A percentile compares a stretch with the other conserved stretches of the same genome.
Evolutionary conservation across 2,329 filamentous ascomycete species (phyloP).

Genomic region (Cladosporium sp.): DNA sequence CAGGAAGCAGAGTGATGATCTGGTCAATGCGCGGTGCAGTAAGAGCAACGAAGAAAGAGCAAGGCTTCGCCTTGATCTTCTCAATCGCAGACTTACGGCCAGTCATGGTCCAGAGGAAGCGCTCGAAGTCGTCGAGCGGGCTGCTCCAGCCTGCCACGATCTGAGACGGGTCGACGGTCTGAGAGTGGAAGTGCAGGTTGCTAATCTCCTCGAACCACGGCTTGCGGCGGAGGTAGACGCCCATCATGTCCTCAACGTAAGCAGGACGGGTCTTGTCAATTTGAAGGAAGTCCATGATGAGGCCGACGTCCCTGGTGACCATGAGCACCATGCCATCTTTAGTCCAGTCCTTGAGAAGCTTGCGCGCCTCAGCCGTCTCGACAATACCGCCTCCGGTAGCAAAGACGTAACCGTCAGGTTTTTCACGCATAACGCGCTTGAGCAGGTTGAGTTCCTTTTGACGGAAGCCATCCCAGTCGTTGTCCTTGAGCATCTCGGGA

Average conservation of each 20-base stretch:
- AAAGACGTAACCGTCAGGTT: conserved; percentile 73
- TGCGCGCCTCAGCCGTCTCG: conserved; percentile 74
- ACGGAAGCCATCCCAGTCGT: conserved; percentile 86
- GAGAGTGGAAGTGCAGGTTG: conserved; percentile 89
- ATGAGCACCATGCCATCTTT: conserved; percentile 80
- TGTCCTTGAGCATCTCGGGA: conserved; percentile 73
- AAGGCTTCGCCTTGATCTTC: conserved; percentile 58
- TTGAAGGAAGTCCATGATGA: conserved; percentile 83
- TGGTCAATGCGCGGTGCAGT: conserved; percentile 72
- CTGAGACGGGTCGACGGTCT: conserved; percentile 49
- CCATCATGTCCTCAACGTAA: conserved; percentile 87
- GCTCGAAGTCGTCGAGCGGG: conserved; percentile 58
- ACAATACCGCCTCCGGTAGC: conserved; percentile 94
- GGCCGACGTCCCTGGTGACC: conserved; percentile 80
- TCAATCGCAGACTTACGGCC: conserved; percentile 55
- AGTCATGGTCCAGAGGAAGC: conserved; percentile 67
- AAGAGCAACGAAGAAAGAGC: conserved; percentile 89
- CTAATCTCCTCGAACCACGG: conserved; percentile 90
- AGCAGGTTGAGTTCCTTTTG: conserved; percentile 72
- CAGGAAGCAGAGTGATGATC: conserved; percentile 61
- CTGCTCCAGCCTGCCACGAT: conserved; percentile 31
- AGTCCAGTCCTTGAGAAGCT: conserved; percentile 69
- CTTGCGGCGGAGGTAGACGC: conserved; percentile 83
- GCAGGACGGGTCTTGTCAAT: conserved; percentile 87
- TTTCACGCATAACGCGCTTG: conserved; percentile 68